Evolutionary conservation across 139 green algal species (phyloP), one percentile per base, ranked within the genome.

Genomic region (Nannochloris sp.): DNA sequence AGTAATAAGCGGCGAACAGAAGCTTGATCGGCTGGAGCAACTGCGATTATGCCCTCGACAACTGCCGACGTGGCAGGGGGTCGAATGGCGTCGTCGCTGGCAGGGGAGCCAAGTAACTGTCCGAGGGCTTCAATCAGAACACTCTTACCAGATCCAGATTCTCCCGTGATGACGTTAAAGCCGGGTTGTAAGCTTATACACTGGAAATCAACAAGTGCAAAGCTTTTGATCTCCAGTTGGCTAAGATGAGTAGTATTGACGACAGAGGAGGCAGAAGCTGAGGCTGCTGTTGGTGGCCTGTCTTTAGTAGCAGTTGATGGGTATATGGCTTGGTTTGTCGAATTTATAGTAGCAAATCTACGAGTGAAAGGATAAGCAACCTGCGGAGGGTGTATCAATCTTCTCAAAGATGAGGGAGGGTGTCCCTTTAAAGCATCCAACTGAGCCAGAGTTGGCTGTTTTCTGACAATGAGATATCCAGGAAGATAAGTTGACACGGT

Each of bases 81-180:
- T 6, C 90, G 78, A 23, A 96, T 71, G 12, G 68, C 85, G 9
- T 90, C 78, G 4, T 83, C 72, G 0, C 54, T 45, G 1, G 87
- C 74, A 0, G 81, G 8, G 2, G 70, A 68, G 4, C 90, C 90
- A 33, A 95, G 65, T 36, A 96, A 29, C 71, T 90, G 85, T 0
- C 62, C 65, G 30, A 90, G 69, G 0, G 80, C 81, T 32, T 88
- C 81, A 2, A 94, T 63, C 67, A 97, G 73, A 15, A 97, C 88
- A 0, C 77, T 89, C 51, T 97, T 97, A 39, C 91, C 91, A 24
- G 78, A 62, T 25, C 91, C 91, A 24, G 78, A 90, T 71, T 96
- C 87, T 15, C 55, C 85, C 8, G 81, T 88, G 46, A 96, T 85
- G n/a, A 89, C 85, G 53, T 89, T 97, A 2, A 97, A 65, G 1